phyloP scores from a whole-genome alignment of 164 flowering plant genomes.

The Magnolia changhungtana region DNA sequence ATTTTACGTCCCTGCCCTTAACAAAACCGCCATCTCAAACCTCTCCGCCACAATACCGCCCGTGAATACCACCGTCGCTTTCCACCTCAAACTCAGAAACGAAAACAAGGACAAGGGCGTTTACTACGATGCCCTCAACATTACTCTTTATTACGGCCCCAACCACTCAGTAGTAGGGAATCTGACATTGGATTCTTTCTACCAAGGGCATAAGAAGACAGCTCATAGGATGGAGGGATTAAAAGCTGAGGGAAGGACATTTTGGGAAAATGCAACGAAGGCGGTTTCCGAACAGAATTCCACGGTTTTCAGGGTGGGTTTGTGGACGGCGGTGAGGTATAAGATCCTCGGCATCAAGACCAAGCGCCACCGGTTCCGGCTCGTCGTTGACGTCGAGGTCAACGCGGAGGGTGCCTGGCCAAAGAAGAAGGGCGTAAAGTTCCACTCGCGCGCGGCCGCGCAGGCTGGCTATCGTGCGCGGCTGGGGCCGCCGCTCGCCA shows the following conservation, averaged over 20 bases:
- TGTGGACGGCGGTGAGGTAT: conserved; percentile 62
- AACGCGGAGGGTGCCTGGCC: conserved; percentile 29
- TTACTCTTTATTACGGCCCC: conserved; percentile 34
- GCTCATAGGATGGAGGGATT: conserved; percentile 22
- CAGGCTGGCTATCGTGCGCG: neutral
- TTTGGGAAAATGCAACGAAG: conserved; percentile 17
- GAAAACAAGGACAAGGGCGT: conserved; percentile 67
- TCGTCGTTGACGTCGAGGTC: conserved; percentile 41
- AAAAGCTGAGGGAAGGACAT: conserved; percentile 25
- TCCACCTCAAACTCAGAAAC: conserved; percentile 50
- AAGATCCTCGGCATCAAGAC: conserved; percentile 50
- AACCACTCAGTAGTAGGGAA: conserved; percentile 18
- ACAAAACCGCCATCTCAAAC: conserved; percentile 21
- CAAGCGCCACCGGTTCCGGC: conserved; percentile 27
- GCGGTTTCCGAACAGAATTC: conserved; percentile 18
- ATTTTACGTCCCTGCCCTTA: conserved; percentile 55
- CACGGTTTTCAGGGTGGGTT: conserved; percentile 49
- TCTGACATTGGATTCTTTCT: conserved; percentile 25
- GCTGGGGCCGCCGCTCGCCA: neutral
- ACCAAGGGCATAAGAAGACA: conserved; percentile 61
- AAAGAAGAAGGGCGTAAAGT: conserved; percentile 32
- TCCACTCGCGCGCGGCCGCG: conserved; percentile 27
- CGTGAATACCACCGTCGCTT: conserved; percentile 35
- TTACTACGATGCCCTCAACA: conserved; percentile 47
- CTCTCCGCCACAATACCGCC: conserved; percentile 17